A percentile compares a stretch with the other conserved stretches of the same genome.
Conservation (phyloP, 2,329 filamentous ascomycete species). For the Neoascochyta sp. region DNA sequence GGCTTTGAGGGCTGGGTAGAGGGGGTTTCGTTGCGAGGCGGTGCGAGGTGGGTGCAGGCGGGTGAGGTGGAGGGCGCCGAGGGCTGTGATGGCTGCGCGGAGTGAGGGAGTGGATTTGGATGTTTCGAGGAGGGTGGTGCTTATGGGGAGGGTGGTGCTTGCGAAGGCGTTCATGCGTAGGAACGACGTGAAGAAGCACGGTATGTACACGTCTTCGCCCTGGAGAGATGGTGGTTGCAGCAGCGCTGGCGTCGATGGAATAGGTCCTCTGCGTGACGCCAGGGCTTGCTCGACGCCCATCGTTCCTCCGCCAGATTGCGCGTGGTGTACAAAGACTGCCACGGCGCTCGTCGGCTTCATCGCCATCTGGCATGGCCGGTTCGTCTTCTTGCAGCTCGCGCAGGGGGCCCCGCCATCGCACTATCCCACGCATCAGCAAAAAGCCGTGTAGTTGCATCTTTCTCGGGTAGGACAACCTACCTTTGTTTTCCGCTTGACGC, state of each 20-base stretch:
- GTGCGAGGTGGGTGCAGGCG: neutral
- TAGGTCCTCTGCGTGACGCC: neutral
- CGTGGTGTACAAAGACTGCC: slow-evolving; percentile 15
- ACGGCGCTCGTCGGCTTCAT: slow-evolving; percentile 3
- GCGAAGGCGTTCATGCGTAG: slow-evolving; percentile 20
- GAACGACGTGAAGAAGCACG: slow-evolving; percentile 23
- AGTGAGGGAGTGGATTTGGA: slow-evolving; percentile 12
- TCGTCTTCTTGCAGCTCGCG: slow-evolving; percentile 15
- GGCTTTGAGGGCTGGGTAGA: slow-evolving; percentile 12
- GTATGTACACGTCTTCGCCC: slow-evolving; percentile 6
- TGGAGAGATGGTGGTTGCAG: too few relatives aligned
- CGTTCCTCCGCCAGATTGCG: neutral
- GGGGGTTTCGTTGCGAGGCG: neutral
- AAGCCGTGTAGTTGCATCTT: neutral
- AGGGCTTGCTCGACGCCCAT: neutral
- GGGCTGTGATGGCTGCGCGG: slow-evolving; percentile 18
- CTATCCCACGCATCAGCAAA: slow-evolving; percentile 4
- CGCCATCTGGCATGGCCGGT: slow-evolving; percentile 11
- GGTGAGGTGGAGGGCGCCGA: slow-evolving; percentile 13
- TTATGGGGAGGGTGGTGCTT: slow-evolving; percentile 4
- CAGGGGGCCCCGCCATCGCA: slow-evolving; percentile 24
- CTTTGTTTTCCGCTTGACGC: slow-evolving; percentile 25
- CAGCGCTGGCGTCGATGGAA: too few relatives aligned
- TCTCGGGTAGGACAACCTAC: slow-evolving; percentile 4
- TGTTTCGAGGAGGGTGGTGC: slow-evolving; percentile 11